Conservation (phyloP, 495 filamentous ascomycete species). For the Annulohypoxylon bovei region DNA sequence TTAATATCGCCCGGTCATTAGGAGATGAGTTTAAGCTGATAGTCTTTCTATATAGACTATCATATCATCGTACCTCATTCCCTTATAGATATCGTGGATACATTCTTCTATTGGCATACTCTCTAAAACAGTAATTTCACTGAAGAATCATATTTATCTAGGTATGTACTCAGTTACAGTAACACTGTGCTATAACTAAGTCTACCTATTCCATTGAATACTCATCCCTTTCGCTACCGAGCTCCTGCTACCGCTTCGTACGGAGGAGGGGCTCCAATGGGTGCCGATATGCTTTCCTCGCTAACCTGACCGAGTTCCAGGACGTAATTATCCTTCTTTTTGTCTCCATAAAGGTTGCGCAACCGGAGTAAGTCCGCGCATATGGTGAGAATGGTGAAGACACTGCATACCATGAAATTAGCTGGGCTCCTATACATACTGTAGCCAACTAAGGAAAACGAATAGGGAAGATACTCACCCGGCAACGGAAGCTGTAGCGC, state of each 20-base stretch:
- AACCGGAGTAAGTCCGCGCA: constrained; percentile 11
- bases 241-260: constrained; percentile 7
- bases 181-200: no score
- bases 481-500: neutral
- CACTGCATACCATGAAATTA: neutral
- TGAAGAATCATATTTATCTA: neutral
- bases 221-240: neutral
- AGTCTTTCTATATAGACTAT: neutral
- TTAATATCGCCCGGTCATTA: no score
- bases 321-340: constrained; percentile 14
- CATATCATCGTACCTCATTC: no score
- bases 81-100: no score
- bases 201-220: neutral
- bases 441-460: neutral
- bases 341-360: neutral
- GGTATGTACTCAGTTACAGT: neutral
- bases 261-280: constrained; percentile 4
- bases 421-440: neutral
- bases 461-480: neutral
- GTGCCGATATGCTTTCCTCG: neutral
- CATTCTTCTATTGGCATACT: neutral
- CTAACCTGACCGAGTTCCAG: neutral
- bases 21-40: no score
- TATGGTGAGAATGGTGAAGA: neutral
- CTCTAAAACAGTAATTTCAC: neutral